Conservation (phyloP, 345 rosid species). For the Linum usitatissimum region DNA sequence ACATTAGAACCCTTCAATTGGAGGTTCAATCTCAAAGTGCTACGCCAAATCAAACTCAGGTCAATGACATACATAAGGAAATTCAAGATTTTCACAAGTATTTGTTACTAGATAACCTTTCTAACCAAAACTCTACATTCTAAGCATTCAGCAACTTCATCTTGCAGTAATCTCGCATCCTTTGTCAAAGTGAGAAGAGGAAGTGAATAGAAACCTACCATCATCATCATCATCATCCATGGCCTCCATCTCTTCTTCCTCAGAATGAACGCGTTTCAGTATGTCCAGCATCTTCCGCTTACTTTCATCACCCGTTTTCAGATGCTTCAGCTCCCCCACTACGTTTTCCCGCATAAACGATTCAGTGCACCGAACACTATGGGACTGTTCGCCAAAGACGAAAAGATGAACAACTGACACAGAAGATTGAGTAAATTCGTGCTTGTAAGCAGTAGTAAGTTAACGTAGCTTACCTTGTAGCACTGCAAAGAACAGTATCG, state of each 20-base stretch:
- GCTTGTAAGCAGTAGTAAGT: background rate
- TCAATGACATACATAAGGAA: background rate
- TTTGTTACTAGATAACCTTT: background rate
- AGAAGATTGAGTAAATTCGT: background rate
- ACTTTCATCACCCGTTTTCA: constrained; percentile 52
- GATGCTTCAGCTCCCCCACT: constrained; percentile 48
- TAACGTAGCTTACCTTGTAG: constrained; percentile 24
- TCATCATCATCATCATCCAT: constrained; percentile 47
- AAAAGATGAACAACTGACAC: background rate
- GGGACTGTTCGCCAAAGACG: constrained; percentile 37
- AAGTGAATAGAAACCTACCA: constrained; percentile 4
- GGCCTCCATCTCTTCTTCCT: constrained; percentile 38
- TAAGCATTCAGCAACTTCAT: too few relatives aligned
- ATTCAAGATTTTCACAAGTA: background rate
- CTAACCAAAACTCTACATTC: background rate
- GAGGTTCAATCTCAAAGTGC: background rate
- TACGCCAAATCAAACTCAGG: background rate
- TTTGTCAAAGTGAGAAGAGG: background rate
- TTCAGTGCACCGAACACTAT: constrained; percentile 76
- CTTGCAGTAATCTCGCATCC: background rate
- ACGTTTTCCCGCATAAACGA: constrained; percentile 93
- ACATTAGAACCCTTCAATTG: too few relatives aligned
- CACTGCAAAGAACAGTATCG: constrained; percentile 78
- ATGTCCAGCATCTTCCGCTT: constrained; percentile 69
- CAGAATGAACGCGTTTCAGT: constrained; percentile 57